Conservation (phyloP, 768 basidiomycete genomes). For the Tulasnella sp. region DNA sequence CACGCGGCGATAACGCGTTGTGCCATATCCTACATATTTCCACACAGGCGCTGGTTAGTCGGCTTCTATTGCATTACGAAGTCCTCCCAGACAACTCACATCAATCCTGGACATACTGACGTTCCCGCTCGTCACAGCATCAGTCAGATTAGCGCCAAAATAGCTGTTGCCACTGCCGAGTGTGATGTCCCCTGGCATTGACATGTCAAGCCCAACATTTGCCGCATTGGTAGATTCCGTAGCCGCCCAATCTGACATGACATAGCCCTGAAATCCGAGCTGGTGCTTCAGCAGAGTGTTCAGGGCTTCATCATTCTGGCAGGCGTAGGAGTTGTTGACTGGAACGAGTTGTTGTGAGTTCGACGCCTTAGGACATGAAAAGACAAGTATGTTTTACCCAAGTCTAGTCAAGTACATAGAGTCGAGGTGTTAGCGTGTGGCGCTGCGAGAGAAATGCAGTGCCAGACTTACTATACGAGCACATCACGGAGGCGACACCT, state of each 20-base stretch:
- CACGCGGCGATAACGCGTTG: constrained; percentile 30
- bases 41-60: too few relatives aligned
- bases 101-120: constrained; percentile 46
- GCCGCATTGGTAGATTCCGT: constrained; percentile 32
- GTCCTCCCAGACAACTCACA: constrained; percentile 4
- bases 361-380: neutral
- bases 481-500: constrained; percentile 65
- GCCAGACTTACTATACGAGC: constrained; percentile 50
- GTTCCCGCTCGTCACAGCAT: constrained; percentile 58
- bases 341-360: neutral
- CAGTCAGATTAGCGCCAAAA: constrained; percentile 43
- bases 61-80: too few relatives aligned
- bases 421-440: neutral
- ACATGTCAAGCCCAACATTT: constrained; percentile 16
- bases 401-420: neutral
- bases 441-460: neutral
- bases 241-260: constrained; percentile 69
- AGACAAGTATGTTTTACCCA: neutral
- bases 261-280: constrained; percentile 65
- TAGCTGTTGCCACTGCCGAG: constrained; percentile 18
- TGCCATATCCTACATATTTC: constrained; percentile 33
- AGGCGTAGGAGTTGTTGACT: constrained; percentile 55
- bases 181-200: constrained; percentile 31
- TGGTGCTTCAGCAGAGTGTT: constrained; percentile 70
- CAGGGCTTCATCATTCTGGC: constrained; percentile 59